These are phyloP conservation scores for Adiantum capillusveneris DNA, from an alignment of 75 land plant genomes.

Conservation along the genomic window DNA sequence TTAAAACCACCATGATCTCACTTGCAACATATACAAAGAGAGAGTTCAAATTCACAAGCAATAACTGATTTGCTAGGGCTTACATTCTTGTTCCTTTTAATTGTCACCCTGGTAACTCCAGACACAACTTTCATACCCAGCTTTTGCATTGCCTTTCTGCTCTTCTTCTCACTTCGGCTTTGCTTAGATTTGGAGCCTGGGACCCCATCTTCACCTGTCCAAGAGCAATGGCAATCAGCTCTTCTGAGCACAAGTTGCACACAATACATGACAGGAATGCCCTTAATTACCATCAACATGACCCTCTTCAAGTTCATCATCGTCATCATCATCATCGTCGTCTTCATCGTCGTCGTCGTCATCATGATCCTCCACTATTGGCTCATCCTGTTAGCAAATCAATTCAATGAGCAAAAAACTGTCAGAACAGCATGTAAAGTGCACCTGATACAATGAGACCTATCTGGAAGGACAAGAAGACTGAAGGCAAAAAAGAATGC, in stretches of 20 bases:
- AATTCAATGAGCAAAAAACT: too few relatives aligned
- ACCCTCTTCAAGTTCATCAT: slow-evolving; percentile 22
- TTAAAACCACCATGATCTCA: too few relatives aligned
- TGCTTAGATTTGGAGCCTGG: slow-evolving; percentile 64
- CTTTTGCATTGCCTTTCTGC: slow-evolving; percentile 85
- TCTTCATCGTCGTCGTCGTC: slow-evolving; percentile 39
- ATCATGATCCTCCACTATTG: slow-evolving; percentile 31
- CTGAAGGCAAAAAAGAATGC: too few relatives aligned
- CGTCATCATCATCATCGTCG: slow-evolving; percentile 36
- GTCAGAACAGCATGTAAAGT: too few relatives aligned
- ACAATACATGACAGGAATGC: too few relatives aligned
- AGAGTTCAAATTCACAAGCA: too few relatives aligned
- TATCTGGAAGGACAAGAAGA: too few relatives aligned
- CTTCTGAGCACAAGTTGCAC: too few relatives aligned
- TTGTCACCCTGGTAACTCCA: slow-evolving; percentile 80
- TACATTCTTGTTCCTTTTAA: slow-evolving; percentile 88
- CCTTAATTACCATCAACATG: not conserved
- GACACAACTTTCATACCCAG: slow-evolving; percentile 88
- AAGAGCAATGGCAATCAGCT: too few relatives aligned
- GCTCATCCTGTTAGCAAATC: slow-evolving; percentile 22
- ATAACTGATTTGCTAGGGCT: not conserved
- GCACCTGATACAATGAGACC: too few relatives aligned
- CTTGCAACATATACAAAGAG: too few relatives aligned
- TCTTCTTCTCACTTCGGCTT: slow-evolving; percentile 90
- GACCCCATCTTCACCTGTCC: slow-evolving; percentile 23